phyloP scores from a whole-genome alignment of 2,329 filamentous ascomycete species.

The Botrytis hyacinthi region DNA sequence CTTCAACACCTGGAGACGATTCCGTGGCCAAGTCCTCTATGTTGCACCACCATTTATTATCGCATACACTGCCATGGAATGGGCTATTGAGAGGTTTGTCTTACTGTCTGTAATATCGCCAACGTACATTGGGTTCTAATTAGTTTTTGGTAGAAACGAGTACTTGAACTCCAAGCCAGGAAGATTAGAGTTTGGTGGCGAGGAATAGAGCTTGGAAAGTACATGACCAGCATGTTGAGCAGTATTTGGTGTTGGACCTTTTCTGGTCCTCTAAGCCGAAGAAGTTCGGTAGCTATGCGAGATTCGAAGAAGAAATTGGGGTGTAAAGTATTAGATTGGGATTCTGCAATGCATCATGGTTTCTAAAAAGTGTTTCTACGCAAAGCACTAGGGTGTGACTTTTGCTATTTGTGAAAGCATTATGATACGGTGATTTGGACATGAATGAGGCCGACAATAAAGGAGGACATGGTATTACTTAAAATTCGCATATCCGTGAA shows the following conservation, averaged over 20 bases:
- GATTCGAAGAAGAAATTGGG: conserved; percentile 22
- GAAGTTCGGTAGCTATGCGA: conserved; percentile 23
- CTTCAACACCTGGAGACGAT: conserved; percentile 94
- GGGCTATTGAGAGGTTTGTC: conserved; percentile 85
- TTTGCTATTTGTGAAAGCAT: not conserved
- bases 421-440: not conserved
- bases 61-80: conserved; percentile 82
- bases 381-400: not conserved
- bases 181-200: conserved; percentile 52
- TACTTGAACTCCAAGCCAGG: conserved; percentile 79
- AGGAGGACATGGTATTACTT: not conserved
- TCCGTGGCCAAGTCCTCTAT: conserved; percentile 84
- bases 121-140: not conserved
- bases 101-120: not conserved
- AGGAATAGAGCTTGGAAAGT: conserved; percentile 37
- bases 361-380: conserved; percentile 11
- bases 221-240: conserved; percentile 27
- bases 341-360: conserved; percentile 29
- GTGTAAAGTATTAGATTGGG: conserved; percentile 37
- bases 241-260: conserved; percentile 33
- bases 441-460: not conserved
- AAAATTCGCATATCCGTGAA: not conserved
- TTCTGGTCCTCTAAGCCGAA: conserved; percentile 25
- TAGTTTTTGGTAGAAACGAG: conserved; percentile 58
- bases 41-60: conserved; percentile 74